Evolutionary conservation across 2,329 filamentous ascomycete species (phyloP).

Genomic region (Alternaria rosae): DNA sequence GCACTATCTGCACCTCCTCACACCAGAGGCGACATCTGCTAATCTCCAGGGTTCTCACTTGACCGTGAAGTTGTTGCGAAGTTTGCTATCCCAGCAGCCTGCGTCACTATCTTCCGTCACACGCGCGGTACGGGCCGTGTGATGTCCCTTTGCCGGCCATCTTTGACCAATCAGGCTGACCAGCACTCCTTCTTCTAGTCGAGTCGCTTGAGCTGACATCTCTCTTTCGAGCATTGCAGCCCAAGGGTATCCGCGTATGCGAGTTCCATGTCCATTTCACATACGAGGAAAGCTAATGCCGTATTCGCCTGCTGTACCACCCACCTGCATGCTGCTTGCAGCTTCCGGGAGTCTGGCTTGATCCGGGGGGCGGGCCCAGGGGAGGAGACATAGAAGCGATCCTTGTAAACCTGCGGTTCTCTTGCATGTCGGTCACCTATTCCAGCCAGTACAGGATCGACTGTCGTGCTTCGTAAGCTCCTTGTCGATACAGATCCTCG

Average conservation of each 20-base stretch:
- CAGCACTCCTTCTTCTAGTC: neutral
- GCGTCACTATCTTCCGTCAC: neutral
- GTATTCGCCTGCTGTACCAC: conserved; percentile 4
- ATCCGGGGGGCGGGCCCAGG: neutral
- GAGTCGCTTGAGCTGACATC: neutral
- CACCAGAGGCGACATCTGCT: neutral
- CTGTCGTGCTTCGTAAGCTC: neutral
- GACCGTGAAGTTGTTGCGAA: neutral
- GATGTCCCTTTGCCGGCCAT: neutral
- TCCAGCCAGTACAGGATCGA: neutral
- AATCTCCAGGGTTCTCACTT: neutral
- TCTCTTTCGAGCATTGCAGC: neutral
- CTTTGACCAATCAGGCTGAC: neutral
- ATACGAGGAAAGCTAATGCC: neutral
- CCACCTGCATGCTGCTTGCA: neutral
- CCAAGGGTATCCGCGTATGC: neutral
- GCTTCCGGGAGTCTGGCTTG: neutral
- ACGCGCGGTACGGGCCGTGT: conserved; percentile 12
- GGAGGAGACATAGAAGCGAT: neutral
- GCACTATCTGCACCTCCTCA: neutral
- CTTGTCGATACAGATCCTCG: neutral
- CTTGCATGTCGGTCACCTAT: neutral
- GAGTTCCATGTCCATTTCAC: neutral
- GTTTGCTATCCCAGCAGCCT: neutral
- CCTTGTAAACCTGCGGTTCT: neutral